Evolutionary conservation across 2,329 filamentous ascomycete species (phyloP).

Genomic region (Berkeleyomyces basicola): DNA sequence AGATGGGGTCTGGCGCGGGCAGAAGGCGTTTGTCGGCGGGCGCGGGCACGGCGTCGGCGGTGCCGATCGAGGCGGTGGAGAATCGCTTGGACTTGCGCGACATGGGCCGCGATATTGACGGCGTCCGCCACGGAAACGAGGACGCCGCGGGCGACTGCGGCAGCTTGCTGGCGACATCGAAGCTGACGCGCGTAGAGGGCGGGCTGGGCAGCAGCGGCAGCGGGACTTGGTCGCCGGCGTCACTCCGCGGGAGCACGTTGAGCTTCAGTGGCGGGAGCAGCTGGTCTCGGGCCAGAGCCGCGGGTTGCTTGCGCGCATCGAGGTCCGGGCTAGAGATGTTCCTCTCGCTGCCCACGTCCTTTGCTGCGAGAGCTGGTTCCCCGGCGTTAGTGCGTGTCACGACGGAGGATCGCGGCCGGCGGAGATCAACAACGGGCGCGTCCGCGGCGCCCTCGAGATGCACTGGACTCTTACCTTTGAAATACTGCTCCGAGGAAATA

Average conservation of each 20-base stretch:
- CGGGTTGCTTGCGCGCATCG: too few relatives aligned
- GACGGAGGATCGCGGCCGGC: too few relatives aligned
- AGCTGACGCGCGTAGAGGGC: not conserved
- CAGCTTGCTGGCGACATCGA: constrained; percentile 1
- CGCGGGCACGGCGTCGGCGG: not conserved
- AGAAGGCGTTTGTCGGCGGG: not conserved
- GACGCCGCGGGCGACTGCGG: not conserved
- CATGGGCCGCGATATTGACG: constrained; percentile 8
- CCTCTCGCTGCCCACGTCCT: too few relatives aligned
- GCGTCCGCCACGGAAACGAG: not conserved
- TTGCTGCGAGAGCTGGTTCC: not conserved
- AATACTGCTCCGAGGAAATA: constrained; percentile 13
- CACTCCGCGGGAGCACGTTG: not conserved
- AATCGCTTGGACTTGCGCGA: constrained; percentile 10
- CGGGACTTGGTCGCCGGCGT: not conserved
- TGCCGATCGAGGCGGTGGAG: constrained; percentile 1
- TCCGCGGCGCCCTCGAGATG: too few relatives aligned
- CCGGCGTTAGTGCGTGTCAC: not conserved
- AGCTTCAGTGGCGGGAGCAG: constrained; percentile 5
- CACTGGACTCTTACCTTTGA: constrained; percentile 7
- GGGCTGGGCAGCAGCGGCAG: constrained; percentile 6
- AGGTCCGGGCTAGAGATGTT: too few relatives aligned
- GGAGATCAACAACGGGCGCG: not conserved
- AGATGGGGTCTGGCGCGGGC: not conserved
- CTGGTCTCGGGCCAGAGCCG: not conserved